Percentiles rank a stretch among this genome's conserved stretches.
Evolutionary conservation across 2,329 filamentous ascomycete species (phyloP).

Genomic region (Pestalotiopsis sp.): DNA sequence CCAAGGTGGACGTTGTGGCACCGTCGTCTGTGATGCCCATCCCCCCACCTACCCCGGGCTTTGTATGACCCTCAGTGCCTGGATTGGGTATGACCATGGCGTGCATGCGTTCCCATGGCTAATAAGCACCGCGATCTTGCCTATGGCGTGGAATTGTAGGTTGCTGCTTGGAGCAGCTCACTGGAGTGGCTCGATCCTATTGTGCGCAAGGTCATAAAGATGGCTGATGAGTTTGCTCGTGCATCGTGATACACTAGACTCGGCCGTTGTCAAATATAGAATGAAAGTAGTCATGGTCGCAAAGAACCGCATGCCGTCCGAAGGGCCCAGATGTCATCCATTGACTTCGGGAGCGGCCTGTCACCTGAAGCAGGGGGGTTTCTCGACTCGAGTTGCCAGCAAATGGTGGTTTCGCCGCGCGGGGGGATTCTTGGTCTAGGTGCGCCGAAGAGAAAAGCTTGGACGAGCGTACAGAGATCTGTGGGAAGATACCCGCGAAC

Average conservation of each 20-base stretch:
- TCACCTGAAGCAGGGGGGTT: not conserved
- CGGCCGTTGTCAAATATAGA: not conserved
- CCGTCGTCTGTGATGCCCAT: not conserved
- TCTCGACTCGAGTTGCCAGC: not conserved
- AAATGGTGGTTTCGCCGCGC: not conserved
- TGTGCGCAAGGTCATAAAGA: not conserved
- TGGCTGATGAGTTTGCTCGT: not conserved
- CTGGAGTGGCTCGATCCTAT: not conserved
- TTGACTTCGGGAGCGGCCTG: not conserved
- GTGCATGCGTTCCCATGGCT: not conserved
- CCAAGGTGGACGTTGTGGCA: not conserved
- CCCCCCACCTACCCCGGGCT: not conserved
- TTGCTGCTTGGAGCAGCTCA: not conserved
- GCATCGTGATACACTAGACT: slow-evolving; percentile 2
- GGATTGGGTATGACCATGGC: not conserved
- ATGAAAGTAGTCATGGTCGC: not conserved
- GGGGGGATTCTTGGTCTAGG: not conserved
- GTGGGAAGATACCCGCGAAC: not conserved
- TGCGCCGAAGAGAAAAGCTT: not conserved
- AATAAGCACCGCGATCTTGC: not conserved
- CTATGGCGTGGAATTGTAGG: not conserved
- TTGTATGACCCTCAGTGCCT: not conserved
- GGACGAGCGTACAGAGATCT: slow-evolving; percentile 5
- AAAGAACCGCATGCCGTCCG: not conserved
- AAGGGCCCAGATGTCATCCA: not conserved